Percentiles rank a stretch among this genome's conserved stretches.
phyloP scores from a whole-genome alignment of 805 yeast genomes.

The Barnettozyma salicaria region DNA sequence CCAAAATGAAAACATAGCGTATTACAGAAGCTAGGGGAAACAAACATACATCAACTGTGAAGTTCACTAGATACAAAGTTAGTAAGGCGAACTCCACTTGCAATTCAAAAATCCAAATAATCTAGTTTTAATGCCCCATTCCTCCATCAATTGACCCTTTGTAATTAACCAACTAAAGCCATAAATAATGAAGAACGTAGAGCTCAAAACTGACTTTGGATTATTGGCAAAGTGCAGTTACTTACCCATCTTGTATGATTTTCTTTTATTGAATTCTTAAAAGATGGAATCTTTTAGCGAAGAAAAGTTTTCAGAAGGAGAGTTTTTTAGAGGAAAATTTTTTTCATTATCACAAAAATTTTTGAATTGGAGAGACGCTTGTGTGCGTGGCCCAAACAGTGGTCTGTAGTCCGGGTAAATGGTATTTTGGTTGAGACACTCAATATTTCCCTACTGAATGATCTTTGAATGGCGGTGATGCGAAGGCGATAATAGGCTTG shows the following conservation, averaged over 20 bases:
- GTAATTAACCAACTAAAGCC: no score
- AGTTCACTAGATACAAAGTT: constrained; percentile 35
- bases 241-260: constrained; percentile 28
- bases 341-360: constrained; percentile 11
- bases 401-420: no score
- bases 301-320: constrained; percentile 5
- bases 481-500: no score
- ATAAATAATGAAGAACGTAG: no score
- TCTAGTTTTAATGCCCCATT: no score
- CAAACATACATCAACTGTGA: constrained; percentile 47
- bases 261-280: constrained; percentile 13
- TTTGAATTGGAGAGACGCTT: not conserved
- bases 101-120: no score
- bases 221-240: no score
- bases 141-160: no score
- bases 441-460: no score
- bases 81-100: constrained; percentile 14
- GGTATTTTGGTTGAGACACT: no score
- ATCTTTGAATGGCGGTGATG: no score
- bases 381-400: constrained; percentile 5
- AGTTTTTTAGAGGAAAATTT: constrained; percentile 9
- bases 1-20: not conserved
- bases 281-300: constrained; percentile 8
- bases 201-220: no score
- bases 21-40: not conserved